Base-by-base conservation (phyloP, 2,329 filamentous ascomycete genomes). In the Drechslera avenae region DNA sequence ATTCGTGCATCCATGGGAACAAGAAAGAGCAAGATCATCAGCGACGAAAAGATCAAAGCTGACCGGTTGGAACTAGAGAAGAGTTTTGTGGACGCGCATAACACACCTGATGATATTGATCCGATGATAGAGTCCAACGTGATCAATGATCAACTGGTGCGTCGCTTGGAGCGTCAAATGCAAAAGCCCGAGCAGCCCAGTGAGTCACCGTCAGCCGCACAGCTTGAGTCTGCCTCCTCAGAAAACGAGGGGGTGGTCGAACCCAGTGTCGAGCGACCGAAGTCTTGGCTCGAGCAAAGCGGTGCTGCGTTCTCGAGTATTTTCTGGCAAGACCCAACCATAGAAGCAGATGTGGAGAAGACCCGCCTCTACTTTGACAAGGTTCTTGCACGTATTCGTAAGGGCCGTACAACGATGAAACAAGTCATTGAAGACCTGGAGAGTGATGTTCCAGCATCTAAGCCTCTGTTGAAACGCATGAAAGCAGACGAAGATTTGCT, bases 1-100 rank as follows among this genome's bases (percentile, higher is more conserved):
- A 70, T 78, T n/a, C 72, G 76, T 19, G 75, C 76, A 23, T 68
- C 69, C 13, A 77, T 78, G 68, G 72, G 73, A n/a, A 45, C 44
- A 12, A 72, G 57, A 23, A 58, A 50, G 14, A 40, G 18, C 10
- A 52, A 50, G 16, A 28, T 52, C 6, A 39, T 44, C 7, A 43
- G 36, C n/a, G 44, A 45, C 23, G 58, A 62, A 17, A 60, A 58
- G 28, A 53, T 30, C 26, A 53, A 45, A 54, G 51, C 39, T 33
- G 46, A 57, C 1, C 62, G 60, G 39, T 56, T 56, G 52, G 61
- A 59, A 39, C 48, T 74, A 13, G 69, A 74, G 41, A 45, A 59
- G n/a, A 58, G 62, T 1, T 71, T 70, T 34, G 52, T 49, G 4
- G 44, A 57, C 10, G 44, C 49, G 3, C 56, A 58, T 19, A 45